Percentiles rank a stretch among this genome's conserved stretches.
Conservation (phyloP, 208 protist species). For the Lotmaria passim region DNA sequence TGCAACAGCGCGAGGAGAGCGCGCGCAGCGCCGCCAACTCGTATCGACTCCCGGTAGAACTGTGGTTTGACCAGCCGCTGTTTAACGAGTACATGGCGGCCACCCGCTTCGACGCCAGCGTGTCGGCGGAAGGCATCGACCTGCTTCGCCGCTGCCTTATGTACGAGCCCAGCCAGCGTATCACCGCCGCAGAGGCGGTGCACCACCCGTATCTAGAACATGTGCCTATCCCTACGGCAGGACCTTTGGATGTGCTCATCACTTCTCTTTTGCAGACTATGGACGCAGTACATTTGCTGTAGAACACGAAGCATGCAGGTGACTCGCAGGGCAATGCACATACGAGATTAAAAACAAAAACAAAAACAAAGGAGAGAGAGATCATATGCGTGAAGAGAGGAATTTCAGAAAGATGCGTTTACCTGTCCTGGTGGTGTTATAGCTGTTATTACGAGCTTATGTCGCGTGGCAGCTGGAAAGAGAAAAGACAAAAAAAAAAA, state of each 20-base stretch:
- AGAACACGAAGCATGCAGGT: background rate
- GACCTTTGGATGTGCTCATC: constrained; percentile 56
- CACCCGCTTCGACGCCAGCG: constrained; percentile 45
- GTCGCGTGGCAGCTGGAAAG: no score
- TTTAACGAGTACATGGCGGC: constrained; percentile 61
- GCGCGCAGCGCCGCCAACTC: constrained; percentile 36
- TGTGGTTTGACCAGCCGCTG: constrained; percentile 55
- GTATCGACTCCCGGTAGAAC: constrained; percentile 50
- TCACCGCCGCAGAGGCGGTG: constrained; percentile 70
- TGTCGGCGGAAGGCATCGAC: constrained; percentile 64
- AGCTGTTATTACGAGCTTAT: no score
- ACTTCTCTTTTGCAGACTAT: constrained; percentile 63
- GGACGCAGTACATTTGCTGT: constrained; percentile 31
- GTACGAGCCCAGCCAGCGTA: constrained; percentile 73
- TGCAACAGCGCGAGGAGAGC: constrained; percentile 27
- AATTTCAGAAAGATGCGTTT: no score
- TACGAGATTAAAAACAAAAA: no score
- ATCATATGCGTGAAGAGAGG: no score
- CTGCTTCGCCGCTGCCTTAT: constrained; percentile 64
- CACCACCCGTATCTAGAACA: constrained; percentile 65
- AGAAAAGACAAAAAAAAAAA: no score
- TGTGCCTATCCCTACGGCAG: constrained; percentile 31
- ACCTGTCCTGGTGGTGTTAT: no score
- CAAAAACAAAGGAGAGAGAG: no score
- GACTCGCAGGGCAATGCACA: background rate